A percentile compares a stretch with the other conserved stretches of the same genome.
Conservation (phyloP, 805 yeast species). For the Teunomyces aglyptinius region DNA sequence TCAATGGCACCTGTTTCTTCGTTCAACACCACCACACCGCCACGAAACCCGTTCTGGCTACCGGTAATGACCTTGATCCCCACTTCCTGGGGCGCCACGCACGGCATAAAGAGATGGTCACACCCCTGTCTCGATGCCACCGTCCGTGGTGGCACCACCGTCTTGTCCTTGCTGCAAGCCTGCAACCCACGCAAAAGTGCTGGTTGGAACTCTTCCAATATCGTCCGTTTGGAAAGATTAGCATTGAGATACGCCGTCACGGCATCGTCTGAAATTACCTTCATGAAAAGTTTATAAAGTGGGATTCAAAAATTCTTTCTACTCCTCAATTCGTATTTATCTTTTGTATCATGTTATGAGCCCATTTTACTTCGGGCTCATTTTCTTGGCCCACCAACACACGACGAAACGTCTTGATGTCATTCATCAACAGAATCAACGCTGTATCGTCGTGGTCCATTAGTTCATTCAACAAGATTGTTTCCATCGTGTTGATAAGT, state of each 20-base stretch:
- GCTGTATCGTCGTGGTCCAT: not conserved
- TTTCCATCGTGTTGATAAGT: constrained; percentile 14
- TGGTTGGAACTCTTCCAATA: constrained; percentile 32
- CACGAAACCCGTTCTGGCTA: constrained; percentile 57
- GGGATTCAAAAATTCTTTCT: no score
- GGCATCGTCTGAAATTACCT: constrained; percentile 29
- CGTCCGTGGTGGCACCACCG: not conserved
- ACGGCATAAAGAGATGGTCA: constrained; percentile 63
- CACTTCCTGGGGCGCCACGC: constrained; percentile 48
- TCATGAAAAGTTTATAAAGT: constrained; percentile 16
- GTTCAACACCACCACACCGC: constrained; percentile 52
- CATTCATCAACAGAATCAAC: constrained; percentile 1
- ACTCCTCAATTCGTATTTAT: not conserved
- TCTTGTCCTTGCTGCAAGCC: not conserved
- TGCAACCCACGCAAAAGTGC: constrained; percentile 36
- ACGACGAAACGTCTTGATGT: constrained; percentile 7
- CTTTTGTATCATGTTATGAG: not conserved
- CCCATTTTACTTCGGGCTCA: constrained; percentile 4
- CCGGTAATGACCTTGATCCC: constrained; percentile 64
- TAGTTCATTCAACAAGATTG: constrained; percentile 7
- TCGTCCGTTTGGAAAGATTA: constrained; percentile 19
- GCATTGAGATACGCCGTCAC: constrained; percentile 27
- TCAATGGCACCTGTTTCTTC: constrained; percentile 47
- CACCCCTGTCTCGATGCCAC: not conserved
- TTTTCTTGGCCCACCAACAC: constrained; percentile 4